These are phyloP conservation scores for Ophiostoma angusticollis DNA, from an alignment of 2,329 filamentous ascomycete genomes.

Conservation along the genomic window DNA sequence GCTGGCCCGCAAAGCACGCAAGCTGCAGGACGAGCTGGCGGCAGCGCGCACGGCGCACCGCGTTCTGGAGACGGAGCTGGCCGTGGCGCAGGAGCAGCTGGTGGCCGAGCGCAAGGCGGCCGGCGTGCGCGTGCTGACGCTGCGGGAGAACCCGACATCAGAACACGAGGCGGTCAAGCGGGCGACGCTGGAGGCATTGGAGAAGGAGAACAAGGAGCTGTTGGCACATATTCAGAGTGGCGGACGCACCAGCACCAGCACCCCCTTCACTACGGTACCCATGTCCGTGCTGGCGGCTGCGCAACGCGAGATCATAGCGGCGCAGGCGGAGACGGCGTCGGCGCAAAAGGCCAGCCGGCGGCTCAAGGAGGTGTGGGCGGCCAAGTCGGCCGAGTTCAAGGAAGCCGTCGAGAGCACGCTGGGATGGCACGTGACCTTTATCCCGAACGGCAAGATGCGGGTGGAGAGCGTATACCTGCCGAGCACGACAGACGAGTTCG, in stretches of 20 bases:
- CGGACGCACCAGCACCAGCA: neutral
- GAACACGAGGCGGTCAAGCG: conserved; percentile 76
- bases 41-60: conserved; percentile 56
- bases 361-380: conserved; percentile 76
- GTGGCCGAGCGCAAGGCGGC: conserved; percentile 50
- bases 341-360: conserved; percentile 74
- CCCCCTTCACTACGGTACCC: conserved; percentile 52
- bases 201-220: conserved; percentile 73
- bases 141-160: conserved; percentile 85
- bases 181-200: conserved; percentile 61
- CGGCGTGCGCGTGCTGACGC: conserved; percentile 69
- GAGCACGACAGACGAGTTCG: conserved; percentile 52
- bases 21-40: conserved; percentile 65
- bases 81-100: conserved; percentile 61
- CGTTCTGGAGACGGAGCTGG: conserved; percentile 62
- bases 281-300: conserved; percentile 62
- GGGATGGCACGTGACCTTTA: conserved; percentile 90
- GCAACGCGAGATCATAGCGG: conserved; percentile 61
- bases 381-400: conserved; percentile 88
- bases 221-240: conserved; percentile 51
- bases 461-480: conserved; percentile 80
- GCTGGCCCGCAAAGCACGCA: conserved; percentile 75
- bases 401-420: conserved; percentile 86
- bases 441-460: conserved; percentile 92
- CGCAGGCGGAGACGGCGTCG: conserved; percentile 53